Base-by-base conservation (phyloP, 441 rosid genomes). In the Adansonia rubrostipa region DNA sequence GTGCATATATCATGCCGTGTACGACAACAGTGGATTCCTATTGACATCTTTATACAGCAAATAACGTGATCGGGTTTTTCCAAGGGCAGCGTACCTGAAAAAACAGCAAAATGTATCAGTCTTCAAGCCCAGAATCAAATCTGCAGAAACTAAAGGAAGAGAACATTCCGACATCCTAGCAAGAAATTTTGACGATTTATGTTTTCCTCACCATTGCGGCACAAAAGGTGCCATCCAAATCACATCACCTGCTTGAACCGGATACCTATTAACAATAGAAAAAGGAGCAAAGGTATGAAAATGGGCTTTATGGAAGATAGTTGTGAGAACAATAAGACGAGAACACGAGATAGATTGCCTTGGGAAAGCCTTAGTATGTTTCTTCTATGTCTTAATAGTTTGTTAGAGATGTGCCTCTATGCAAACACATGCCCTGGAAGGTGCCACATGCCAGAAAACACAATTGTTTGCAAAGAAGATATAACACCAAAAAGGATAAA, bases 201-300 rank as follows among this genome's bases (percentile, higher is more conserved):
- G 17, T 48, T 44, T 69, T 82, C 71, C 78, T 85, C 28, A 93
- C 97, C 97, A 92, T 78, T 91, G 98, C 70, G 97, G 97, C 86
- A 92, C 97, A 86, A 93, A 93, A 45, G 94, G 99, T 74, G 97
- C 97, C 99, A 96, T 96, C 97, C 98, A 96, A 77, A 93, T 92
- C 66, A 85, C 96, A 87, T 96, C 98, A 70, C 98, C 97, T 28
- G 98, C 88, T 86, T 93, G 97, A 80, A 93, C 89, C n/a, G 99
- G 96, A 78, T 93, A 92, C 99, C 99, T 93, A 61, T 71, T 77
- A 20, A 54, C 36, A 17, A 50, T 24, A 71, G 24, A 71, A 53
- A 15, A 74, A 54, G 56, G 45, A 57, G 70, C 56, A 70, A 76
- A 50, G 77, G 57, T 13, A 60, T 66, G 53, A 50, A 60, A 80